Evolutionary conservation across 1,284 basidiomycete genomes (phyloP), one percentile per base, ranked within the genome.

Genomic region (Taiwanofungus camphoratus): DNA sequence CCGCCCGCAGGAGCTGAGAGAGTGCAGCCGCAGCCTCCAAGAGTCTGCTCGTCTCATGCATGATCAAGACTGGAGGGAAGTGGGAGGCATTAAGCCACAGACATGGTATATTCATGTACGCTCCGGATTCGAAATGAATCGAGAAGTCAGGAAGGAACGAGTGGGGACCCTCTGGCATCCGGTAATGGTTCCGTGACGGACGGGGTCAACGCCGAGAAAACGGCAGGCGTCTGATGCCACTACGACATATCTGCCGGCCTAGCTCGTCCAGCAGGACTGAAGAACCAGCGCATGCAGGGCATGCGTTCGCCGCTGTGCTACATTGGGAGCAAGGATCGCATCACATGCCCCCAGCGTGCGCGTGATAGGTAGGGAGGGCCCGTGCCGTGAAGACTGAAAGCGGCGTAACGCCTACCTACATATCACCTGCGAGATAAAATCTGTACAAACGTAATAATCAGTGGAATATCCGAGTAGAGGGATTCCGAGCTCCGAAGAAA

Each of bases 41-140:
- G 53, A 83, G 69, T 60, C 82, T 71, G 58, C 68, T 66, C 54
- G 76, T 80, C 59, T 83, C 79, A 54, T 77, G 71, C 78, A 82
- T 83, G 48, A 48, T 58, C 55, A 41, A 33, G 24, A 45, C 37
- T 34, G 46, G 52, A 47, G 47, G 51, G 48, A 46, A 46, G 42
- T 48, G 42, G 42, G 36, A 36, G 39, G 26, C 39, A 53, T 54
- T 49, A 54, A 48, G 51, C 39, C 23, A 40, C 23, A 49, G 52
- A 45, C 58, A 57, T 57, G 47, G 52, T 53, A n/a, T n/a, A 54
- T 55, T 40, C 48, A 55, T 49, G 53, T 55, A 55, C 49, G 46
- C 36, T 44, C 40, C 43, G 50, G 41, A 50, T 39, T 40, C 46
- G 57, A 50, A 56, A 48, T 52, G 44, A 54, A 50, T 60, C 45